phyloP scores from a whole-genome alignment of 805 yeast genomes.

The Hanseniaspora vineae region DNA sequence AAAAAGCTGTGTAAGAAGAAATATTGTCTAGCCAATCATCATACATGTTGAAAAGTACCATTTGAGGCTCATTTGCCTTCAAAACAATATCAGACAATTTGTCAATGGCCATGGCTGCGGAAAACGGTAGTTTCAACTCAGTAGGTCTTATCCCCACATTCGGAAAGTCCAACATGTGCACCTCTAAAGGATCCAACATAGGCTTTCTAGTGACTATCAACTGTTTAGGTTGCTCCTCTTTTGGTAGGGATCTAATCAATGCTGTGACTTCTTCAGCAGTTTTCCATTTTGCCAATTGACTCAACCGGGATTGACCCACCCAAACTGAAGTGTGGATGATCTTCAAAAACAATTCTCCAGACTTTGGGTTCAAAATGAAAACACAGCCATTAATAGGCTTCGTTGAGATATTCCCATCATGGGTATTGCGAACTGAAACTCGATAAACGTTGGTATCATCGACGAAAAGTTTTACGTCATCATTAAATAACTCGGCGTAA shows the following conservation, averaged over 20 bases:
- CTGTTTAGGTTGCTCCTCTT: conserved; percentile 91
- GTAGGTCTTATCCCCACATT: conserved; percentile 81
- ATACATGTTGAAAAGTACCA: conserved; percentile 80
- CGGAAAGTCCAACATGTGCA: conserved; percentile 94
- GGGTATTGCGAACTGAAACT: conserved; percentile 80
- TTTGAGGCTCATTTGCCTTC: conserved; percentile 84
- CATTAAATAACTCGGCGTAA: conserved; percentile 78
- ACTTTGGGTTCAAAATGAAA: conserved; percentile 76
- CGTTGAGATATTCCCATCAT: conserved; percentile 85
- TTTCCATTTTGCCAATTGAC: conserved; percentile 94
- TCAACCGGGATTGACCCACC: conserved; percentile 91
- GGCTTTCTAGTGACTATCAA: conserved; percentile 83
- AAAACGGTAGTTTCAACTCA: conserved; percentile 81
- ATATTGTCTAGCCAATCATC: conserved; percentile 86
- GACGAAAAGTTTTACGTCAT: conserved; percentile 71
- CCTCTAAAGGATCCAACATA: conserved; percentile 87
- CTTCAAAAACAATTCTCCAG: conserved; percentile 82
- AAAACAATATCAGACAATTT: conserved; percentile 66
- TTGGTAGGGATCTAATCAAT: conserved; percentile 72
- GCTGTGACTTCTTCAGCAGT: conserved; percentile 97
- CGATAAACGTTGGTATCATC: conserved; percentile 94
- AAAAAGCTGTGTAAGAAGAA: conserved; percentile 87
- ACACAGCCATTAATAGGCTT: conserved; percentile 90
- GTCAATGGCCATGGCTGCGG: conserved; percentile 70
- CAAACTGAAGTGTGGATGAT: conserved; percentile 89